Evolutionary conservation across 805 yeast genomes (phyloP).

Genomic region (Zygosaccharomyces kombuchaensis): DNA sequence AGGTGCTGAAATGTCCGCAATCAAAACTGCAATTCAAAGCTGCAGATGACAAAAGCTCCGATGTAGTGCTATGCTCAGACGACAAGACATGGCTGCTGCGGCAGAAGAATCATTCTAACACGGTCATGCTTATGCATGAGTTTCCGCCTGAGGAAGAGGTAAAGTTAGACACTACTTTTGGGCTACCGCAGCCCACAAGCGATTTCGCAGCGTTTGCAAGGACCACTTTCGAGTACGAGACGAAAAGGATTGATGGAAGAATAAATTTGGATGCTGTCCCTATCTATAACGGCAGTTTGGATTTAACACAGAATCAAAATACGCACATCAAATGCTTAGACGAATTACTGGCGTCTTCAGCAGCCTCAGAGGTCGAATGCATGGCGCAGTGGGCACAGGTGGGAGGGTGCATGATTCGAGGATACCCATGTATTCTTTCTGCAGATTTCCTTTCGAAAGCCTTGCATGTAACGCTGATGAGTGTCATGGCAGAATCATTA

Average conservation of each 20-base stretch:
- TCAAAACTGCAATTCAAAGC: slow-evolving; percentile 19
- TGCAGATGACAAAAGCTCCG: slow-evolving; percentile 31
- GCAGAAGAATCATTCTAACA: slow-evolving; percentile 84
- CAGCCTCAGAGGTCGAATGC: slow-evolving; percentile 56
- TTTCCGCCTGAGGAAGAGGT: slow-evolving; percentile 22
- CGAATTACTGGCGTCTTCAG: slow-evolving; percentile 41
- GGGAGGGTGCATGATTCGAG: slow-evolving; percentile 55
- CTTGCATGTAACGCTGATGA: slow-evolving; percentile 37
- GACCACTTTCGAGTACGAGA: slow-evolving; percentile 37
- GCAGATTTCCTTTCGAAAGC: slow-evolving; percentile 34
- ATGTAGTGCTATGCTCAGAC: slow-evolving; percentile 59
- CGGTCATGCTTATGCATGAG: slow-evolving; percentile 53
- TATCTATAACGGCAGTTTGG: slow-evolving; percentile 35
- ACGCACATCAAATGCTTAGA: slow-evolving; percentile 26
- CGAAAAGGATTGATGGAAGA: slow-evolving; percentile 31
- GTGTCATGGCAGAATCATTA: slow-evolving; percentile 37
- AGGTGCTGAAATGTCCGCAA: slow-evolving; percentile 27
- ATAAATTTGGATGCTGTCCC: slow-evolving; percentile 36
- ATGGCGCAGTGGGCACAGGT: slow-evolving; percentile 44
- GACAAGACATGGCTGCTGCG: slow-evolving; percentile 58
- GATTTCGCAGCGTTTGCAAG: slow-evolving; percentile 31
- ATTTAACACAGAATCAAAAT: slow-evolving; percentile 10
- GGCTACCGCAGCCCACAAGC: slow-evolving; percentile 34
- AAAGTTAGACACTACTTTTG: slow-evolving; percentile 26
- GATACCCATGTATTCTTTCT: slow-evolving; percentile 38